Conservation (phyloP, 768 basidiomycete genomes). For the Vararia minispora region DNA sequence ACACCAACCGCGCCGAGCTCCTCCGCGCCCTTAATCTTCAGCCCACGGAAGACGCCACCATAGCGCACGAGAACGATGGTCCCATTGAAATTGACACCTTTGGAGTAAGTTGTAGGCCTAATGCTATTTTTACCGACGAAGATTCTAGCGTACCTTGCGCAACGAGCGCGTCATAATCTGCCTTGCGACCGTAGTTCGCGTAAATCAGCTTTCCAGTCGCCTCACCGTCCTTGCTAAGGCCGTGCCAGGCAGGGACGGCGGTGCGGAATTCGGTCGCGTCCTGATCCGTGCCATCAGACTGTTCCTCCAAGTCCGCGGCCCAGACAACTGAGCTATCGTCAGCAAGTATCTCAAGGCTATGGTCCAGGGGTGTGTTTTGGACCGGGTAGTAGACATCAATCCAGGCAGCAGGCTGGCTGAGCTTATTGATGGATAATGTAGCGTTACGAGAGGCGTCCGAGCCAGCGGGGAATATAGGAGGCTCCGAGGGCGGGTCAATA, state of each 20-base stretch:
- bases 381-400: constrained; percentile 85
- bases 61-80: constrained; percentile 76
- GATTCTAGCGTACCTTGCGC: constrained; percentile 27
- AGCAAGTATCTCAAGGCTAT: constrained; percentile 54
- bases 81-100: constrained; percentile 64
- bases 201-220: constrained; percentile 64
- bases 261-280: constrained; percentile 59
- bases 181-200: constrained; percentile 69
- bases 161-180: constrained; percentile 60
- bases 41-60: constrained; percentile 67
- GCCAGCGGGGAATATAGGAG: constrained; percentile 64
- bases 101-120: not conserved
- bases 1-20: constrained; percentile 71
- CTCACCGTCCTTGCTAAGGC: constrained; percentile 66
- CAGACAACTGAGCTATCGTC: constrained; percentile 43
- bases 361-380: constrained; percentile 66
- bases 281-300: constrained; percentile 63
- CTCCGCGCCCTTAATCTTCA: constrained; percentile 81
- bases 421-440: constrained; percentile 39
- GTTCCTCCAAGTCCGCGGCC: constrained; percentile 65
- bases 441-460: constrained; percentile 53
- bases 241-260: constrained; percentile 78
- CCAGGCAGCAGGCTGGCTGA: constrained; percentile 55
- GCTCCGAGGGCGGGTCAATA: constrained; percentile 27
- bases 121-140: not conserved